phyloP scores from a whole-genome alignment of 139 green algal genomes.

The Ostreobium quekettii region DNA sequence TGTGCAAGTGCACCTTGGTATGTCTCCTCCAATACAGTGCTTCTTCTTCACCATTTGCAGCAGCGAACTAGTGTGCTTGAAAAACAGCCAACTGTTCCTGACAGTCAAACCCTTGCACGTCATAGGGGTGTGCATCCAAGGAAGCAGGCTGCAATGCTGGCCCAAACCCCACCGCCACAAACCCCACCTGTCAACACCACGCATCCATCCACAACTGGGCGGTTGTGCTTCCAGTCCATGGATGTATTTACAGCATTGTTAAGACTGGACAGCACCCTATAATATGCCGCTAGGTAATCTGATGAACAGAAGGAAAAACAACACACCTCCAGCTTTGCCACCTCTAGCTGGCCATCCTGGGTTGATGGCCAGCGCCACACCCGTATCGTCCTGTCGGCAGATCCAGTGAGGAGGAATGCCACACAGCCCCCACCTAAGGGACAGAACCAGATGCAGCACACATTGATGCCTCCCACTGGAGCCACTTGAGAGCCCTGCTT shows the following conservation, averaged over 20 bases:
- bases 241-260: not conserved
- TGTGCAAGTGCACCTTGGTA: too few relatives aligned
- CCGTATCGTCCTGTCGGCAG: not conserved
- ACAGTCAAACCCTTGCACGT: too few relatives aligned
- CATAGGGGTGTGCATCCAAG: not conserved
- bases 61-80: too few relatives aligned
- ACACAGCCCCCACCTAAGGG: too few relatives aligned
- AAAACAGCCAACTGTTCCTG: too few relatives aligned
- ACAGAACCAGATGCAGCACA: too few relatives aligned
- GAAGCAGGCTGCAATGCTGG: not conserved
- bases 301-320: constrained; percentile 8
- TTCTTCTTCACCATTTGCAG: too few relatives aligned
- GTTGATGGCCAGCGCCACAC: constrained; percentile 7
- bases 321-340: not conserved
- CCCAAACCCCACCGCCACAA: not conserved
- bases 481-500: too few relatives aligned
- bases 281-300: not conserved
- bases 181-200: not conserved
- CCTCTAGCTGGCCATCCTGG: too few relatives aligned
- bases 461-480: too few relatives aligned
- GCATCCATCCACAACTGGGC: not conserved
- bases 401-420: not conserved
- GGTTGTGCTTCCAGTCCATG: not conserved
- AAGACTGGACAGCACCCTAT: not conserved
- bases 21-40: too few relatives aligned